phyloP scores from a whole-genome alignment of 768 basidiomycete species.

The Macrocybe gigantea region DNA sequence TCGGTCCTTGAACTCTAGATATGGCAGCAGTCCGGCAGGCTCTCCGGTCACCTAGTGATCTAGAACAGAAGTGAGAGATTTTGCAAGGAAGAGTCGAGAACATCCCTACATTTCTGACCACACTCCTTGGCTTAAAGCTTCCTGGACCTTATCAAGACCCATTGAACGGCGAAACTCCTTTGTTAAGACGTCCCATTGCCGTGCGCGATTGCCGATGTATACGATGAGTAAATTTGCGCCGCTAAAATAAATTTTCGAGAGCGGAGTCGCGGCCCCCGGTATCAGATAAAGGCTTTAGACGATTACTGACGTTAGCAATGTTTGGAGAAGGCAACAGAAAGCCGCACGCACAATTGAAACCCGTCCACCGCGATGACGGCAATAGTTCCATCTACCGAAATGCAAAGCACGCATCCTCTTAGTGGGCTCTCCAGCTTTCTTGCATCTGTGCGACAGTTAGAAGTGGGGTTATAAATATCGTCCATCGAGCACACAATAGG shows the following conservation, averaged over 20 bases:
- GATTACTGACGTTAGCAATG: neutral
- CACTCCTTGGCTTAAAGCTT: conserved; percentile 61
- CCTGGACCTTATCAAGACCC: conserved; percentile 67
- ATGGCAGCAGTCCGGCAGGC: too few species aligned
- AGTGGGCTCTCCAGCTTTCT: conserved; percentile 49
- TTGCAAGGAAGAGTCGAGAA: too few species aligned
- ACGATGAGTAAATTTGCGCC: conserved; percentile 68
- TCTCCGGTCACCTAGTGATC: too few species aligned
- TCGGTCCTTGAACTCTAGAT: too few species aligned
- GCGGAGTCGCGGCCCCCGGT: conserved; percentile 71
- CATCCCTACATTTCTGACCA: conserved; percentile 65
- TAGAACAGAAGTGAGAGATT: too few species aligned
- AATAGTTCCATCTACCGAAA: conserved; percentile 76
- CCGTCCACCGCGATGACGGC: conserved; percentile 71
- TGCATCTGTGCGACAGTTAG: conserved; percentile 49
- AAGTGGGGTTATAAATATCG: conserved; percentile 65
- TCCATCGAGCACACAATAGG: conserved; percentile 65
- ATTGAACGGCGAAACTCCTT: conserved; percentile 85
- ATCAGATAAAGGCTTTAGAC: conserved; percentile 66
- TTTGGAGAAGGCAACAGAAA: neutral
- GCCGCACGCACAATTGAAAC: conserved; percentile 64
- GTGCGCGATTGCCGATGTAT: conserved; percentile 70
- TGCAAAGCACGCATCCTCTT: conserved; percentile 63
- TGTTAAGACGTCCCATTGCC: conserved; percentile 83
- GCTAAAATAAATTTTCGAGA: conserved; percentile 58